Evolutionary conservation across 2,329 filamentous ascomycete species (phyloP), one percentile per base, ranked within the genome.

Genomic region (Aspergillus sojae): DNA sequence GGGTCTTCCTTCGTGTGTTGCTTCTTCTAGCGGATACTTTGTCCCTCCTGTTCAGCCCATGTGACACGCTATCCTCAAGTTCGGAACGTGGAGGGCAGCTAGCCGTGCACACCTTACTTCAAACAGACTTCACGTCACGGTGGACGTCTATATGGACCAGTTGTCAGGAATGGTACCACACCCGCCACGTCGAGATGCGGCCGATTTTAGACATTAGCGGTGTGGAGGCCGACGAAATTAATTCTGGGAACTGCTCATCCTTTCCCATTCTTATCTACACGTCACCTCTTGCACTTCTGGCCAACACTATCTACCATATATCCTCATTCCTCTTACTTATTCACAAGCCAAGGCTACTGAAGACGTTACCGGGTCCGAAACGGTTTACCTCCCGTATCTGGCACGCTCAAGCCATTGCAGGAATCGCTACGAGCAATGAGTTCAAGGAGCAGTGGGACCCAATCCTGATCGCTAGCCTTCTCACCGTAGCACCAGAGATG

Each of bases 191-290:
- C 5, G 62, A 70, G 9, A 61, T 65, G 4, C 66, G 68, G 11
- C 68, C 70, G 10, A 69, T 72, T 23, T 65, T 72, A 12, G 70
- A 72, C 39, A 60, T 72, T 5, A 68, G 70, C 3, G 70, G 70
- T 12, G 65, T 63, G 11, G 70, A 72, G 45, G 70, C 70, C 1
- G 70, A 71, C 21, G 62, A 68, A n/a, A 70, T 72, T 2, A 68
- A 72, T 16, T 62, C 66, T 2, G 62, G 66, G 4, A 69, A 70
- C 34, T 41, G 63, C 50, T 71, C 70, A 5, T 70, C 68, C 3
- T 70, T 72, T 7, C 70, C 70, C 0, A 72, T 72, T 19, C 61
- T 72, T 16, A 71, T 72, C 28, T 72, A 67, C 39, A 71, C 70
- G 4, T 72, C 70, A 0, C 68, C 70, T n/a, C 66, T 72, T 62